Conservation (phyloP, 164 flowering plant species). For the grape (Vitis vinifera) region ASM3070453v1 NC_081809.1:23598501-23599000, state of each 20-base stretch:
- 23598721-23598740: too few species aligned
- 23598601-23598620: slow-evolving; percentile 88
- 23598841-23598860: too few species aligned
- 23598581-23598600: slow-evolving; percentile 95
- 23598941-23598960: slow-evolving; percentile 96
- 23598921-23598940: slow-evolving; percentile 98
- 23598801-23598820: too few species aligned
- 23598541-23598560: slow-evolving; percentile 21
- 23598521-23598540: background rate
- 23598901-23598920: slow-evolving; percentile 66
- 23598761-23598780: too few species aligned
- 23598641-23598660: slow-evolving; percentile 99
- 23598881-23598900: background rate
- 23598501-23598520: too few species aligned
- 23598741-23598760: too few species aligned
- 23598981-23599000: slow-evolving; percentile 95
- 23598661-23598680: slow-evolving; percentile 90
- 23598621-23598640: slow-evolving; percentile 97
- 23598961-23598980: slow-evolving; percentile 97
- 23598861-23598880: too few species aligned
- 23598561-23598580: slow-evolving; percentile 99
- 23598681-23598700: slow-evolving; percentile 98
- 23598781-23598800: background rate
- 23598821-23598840: too few species aligned
- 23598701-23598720: slow-evolving; percentile 34